Evolutionary conservation across 192 early-diverging fungal species (phyloP).

Genomic region (Podila verticillata): DNA sequence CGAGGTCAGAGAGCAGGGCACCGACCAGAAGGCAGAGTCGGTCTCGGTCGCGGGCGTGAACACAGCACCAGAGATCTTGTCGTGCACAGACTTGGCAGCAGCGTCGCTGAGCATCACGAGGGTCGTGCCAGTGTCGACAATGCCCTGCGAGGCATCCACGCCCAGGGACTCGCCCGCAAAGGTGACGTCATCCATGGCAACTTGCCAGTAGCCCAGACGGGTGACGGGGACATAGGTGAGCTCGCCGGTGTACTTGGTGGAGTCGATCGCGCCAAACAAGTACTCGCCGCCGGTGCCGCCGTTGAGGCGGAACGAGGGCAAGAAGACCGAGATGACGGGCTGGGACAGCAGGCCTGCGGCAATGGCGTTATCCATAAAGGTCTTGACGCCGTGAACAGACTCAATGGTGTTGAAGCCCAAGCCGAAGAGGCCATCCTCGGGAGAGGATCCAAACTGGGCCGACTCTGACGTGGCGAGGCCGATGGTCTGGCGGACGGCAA

Average conservation of each 20-base stretch:
- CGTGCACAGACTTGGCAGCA: slow-evolving; percentile 64
- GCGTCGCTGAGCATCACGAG: slow-evolving; percentile 65
- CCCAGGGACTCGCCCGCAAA: slow-evolving; percentile 52
- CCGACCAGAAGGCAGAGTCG: slow-evolving; percentile 11
- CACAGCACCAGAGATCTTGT: slow-evolving; percentile 19
- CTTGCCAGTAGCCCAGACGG: slow-evolving; percentile 65
- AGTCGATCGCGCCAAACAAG: slow-evolving; percentile 67
- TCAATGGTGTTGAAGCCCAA: slow-evolving; percentile 66
- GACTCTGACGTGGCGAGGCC: slow-evolving; percentile 70
- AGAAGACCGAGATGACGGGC: slow-evolving; percentile 71
- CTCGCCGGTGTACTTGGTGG: slow-evolving; percentile 56
- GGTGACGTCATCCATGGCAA: slow-evolving; percentile 59
- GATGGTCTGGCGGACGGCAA: slow-evolving; percentile 70
- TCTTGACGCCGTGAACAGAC: slow-evolving; percentile 56
- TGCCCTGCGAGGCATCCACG: slow-evolving; percentile 43
- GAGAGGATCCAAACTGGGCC: slow-evolving; percentile 61
- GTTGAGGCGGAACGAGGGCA: slow-evolving; percentile 58
- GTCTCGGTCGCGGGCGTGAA: slow-evolving; percentile 21
- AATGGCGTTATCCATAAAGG: slow-evolving; percentile 67
- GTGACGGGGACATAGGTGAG: slow-evolving; percentile 66
- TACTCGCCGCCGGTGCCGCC: slow-evolving; percentile 59
- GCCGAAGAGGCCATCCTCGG: slow-evolving; percentile 72
- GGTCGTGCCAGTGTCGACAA: slow-evolving; percentile 75
- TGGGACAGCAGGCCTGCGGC: slow-evolving; percentile 60
- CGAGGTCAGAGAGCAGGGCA: slow-evolving; percentile 33